phyloP scores from a whole-genome alignment of 345 rosid species.

The Raphanus sativus region DNA sequence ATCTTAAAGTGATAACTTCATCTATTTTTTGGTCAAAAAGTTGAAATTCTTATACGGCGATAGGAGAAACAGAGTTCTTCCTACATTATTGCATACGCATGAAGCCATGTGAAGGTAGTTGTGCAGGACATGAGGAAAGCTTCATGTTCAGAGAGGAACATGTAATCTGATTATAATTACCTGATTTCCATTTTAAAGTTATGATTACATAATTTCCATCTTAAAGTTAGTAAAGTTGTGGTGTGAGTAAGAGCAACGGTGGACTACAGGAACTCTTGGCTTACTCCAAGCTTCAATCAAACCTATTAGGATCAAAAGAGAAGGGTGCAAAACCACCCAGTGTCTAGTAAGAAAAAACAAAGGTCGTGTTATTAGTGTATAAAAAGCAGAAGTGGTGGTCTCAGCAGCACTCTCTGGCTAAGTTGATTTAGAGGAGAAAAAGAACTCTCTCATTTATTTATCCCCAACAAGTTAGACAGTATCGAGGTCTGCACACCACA shows the following conservation, averaged over 20 bases:
- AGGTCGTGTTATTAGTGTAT: not conserved
- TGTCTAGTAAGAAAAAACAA: not conserved
- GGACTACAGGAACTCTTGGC: not conserved
- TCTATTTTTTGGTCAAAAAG: not conserved
- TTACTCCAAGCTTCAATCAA: not conserved
- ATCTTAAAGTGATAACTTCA: not conserved
- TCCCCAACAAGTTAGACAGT: not conserved
- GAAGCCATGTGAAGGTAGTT: not conserved
- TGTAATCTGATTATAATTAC: not conserved
- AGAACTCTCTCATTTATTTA: not conserved
- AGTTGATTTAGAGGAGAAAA: not conserved
- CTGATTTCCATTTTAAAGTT: not conserved
- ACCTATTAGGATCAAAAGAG: not conserved
- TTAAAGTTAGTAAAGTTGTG: not conserved
- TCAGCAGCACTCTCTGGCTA: not conserved
- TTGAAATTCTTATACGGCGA: no score
- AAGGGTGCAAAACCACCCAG: no score
- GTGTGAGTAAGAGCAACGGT: not conserved
- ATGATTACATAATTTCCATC: not conserved
- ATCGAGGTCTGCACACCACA: not conserved
- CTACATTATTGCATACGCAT: not conserved
- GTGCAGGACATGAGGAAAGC: no score
- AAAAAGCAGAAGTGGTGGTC: not conserved
- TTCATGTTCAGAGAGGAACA: not conserved
- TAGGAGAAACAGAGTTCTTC: not conserved